Percentiles rank a stretch among this genome's conserved stretches.
Conservation (phyloP, 495 filamentous ascomycete species). For the Hypoxylon fragiforme region DNA sequence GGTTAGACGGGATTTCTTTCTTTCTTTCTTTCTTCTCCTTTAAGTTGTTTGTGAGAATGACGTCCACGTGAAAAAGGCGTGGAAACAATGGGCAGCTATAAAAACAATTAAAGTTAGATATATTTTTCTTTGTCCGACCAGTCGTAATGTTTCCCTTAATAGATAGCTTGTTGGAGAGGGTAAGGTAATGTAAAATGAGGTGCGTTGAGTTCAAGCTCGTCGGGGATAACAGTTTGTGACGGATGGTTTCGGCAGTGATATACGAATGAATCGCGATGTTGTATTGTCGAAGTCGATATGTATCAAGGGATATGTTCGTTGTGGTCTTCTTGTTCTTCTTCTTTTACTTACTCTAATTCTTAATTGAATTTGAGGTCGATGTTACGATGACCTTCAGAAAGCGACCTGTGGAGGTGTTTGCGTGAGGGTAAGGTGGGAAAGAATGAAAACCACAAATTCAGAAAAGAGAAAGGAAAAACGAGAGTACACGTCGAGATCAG, state of each 20-base stretch:
- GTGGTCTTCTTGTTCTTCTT: not conserved
- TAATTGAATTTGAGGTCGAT: constrained; percentile 31
- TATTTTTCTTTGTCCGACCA: constrained; percentile 12
- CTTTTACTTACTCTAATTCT: constrained; percentile 30
- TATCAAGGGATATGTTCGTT: constrained; percentile 6
- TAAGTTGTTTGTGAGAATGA: not conserved
- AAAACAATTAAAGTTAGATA: constrained; percentile 22
- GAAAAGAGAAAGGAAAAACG: constrained; percentile 26
- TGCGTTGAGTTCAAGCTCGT: not conserved
- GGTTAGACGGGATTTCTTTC: constrained; percentile 6
- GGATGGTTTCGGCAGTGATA: not conserved
- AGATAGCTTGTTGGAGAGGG: not conserved
- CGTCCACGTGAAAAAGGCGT: constrained; percentile 16
- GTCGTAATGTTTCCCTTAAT: constrained; percentile 6
- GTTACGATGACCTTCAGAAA: constrained; percentile 28
- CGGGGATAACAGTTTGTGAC: not conserved
- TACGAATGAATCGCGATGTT: constrained; percentile 2
- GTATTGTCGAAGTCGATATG: constrained; percentile 1
- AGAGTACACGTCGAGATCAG: constrained; percentile 37
- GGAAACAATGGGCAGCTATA: constrained; percentile 29
- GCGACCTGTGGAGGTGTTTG: constrained; percentile 17
- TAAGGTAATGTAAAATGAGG: not conserved
- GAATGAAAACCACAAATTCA: constrained; percentile 29
- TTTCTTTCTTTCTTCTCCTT: constrained; percentile 17
- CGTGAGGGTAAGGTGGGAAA: constrained; percentile 12